Conservation (phyloP, 371 early-diverging fungal genomes). For the Mucor saturninus region DNA sequence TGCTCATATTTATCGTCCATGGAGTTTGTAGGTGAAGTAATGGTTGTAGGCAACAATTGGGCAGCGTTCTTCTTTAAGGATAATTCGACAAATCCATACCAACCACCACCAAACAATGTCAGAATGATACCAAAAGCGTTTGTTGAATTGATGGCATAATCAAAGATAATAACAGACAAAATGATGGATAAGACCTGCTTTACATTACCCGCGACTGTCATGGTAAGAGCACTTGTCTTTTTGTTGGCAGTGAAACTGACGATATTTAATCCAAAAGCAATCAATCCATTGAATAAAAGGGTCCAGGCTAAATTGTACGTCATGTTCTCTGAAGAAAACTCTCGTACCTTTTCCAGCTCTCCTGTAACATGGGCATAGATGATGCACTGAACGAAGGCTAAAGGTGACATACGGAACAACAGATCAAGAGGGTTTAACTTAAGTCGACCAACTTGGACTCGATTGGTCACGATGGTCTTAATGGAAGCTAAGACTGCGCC, state of each 20-base stretch:
- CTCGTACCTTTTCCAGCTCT: conserved; percentile 61
- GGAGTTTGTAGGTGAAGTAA: neutral
- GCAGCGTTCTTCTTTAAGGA: conserved; percentile 7
- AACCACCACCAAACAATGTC: conserved; percentile 80
- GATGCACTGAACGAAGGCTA: conserved; percentile 79
- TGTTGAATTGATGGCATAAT: conserved; percentile 62
- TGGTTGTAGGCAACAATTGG: neutral
- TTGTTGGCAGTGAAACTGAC: conserved; percentile 87
- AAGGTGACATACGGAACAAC: conserved; percentile 80
- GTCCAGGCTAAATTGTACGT: conserved; percentile 52
- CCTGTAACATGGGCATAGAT: conserved; percentile 71
- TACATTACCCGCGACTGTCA: conserved; percentile 89
- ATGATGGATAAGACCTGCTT: conserved; percentile 86
- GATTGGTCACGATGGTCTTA: conserved; percentile 89
- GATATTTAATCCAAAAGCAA: conserved; percentile 85
- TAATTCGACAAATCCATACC: conserved; percentile 45
- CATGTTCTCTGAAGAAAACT: conserved; percentile 57
- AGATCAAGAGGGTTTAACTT: conserved; percentile 84
- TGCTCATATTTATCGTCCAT: neutral
- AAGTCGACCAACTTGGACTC: conserved; percentile 77
- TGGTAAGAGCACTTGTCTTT: conserved; percentile 82
- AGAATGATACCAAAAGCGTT: conserved; percentile 79
- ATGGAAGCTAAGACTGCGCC: conserved; percentile 82
- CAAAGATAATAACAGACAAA: conserved; percentile 78
- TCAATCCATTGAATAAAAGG: conserved; percentile 73